Evolutionary conservation across 441 rosid species (phyloP).

Genomic region (Omphalea diandra): DNA sequence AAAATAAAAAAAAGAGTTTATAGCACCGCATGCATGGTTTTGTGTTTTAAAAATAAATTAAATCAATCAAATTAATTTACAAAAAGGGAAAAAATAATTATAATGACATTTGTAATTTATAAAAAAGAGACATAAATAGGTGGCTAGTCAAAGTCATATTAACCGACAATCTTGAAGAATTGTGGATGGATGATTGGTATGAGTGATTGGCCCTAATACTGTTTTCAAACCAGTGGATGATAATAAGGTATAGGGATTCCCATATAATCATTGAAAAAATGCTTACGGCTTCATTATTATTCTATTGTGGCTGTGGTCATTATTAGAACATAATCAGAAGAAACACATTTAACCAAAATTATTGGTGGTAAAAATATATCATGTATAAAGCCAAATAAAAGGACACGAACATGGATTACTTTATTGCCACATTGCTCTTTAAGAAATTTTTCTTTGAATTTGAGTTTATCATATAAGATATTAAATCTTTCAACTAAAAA

Average conservation of each 20-base stretch:
- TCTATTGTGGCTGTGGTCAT: constrained; percentile 12
- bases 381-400: background rate
- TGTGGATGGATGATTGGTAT: background rate
- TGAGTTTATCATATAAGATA: background rate
- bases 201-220: background rate
- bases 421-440: background rate
- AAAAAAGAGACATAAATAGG: background rate
- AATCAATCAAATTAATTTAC: background rate
- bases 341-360: constrained; percentile 2
- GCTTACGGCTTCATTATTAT: constrained; percentile 1
- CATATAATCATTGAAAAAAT: background rate
- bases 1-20: too few species aligned
- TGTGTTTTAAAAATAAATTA: background rate
- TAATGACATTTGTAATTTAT: too few species aligned
- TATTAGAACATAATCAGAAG: constrained; percentile 10
- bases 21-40: too few species aligned
- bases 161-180: constrained; percentile 25
- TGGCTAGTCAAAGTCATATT: background rate
- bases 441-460: background rate
- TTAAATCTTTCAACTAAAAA: background rate
- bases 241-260: too few species aligned
- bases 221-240: background rate
- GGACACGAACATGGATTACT: background rate
- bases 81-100: too few species aligned
- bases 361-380: background rate